Conservation (phyloP, 2,329 filamentous ascomycete genomes). For the Sarocladium strictum region DNA sequence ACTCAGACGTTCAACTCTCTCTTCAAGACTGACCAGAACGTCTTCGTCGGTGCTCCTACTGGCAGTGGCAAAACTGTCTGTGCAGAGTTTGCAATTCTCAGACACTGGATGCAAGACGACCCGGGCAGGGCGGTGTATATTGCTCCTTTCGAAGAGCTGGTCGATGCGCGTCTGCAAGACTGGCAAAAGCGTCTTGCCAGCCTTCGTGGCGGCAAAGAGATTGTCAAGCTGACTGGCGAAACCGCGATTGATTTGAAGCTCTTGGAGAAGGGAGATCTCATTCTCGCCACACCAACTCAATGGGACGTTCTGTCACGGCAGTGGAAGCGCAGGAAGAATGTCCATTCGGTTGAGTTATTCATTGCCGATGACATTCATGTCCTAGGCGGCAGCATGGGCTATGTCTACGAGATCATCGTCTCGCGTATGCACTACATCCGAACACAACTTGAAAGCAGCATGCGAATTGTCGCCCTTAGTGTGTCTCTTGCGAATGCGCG, state of each 20-base stretch:
- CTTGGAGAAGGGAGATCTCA: slow-evolving; percentile 78
- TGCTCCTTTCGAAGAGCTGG: slow-evolving; percentile 87
- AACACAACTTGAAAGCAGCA: slow-evolving; percentile 73
- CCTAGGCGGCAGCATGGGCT: slow-evolving; percentile 78
- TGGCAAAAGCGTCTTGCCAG: slow-evolving; percentile 74
- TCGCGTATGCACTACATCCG: slow-evolving; percentile 97
- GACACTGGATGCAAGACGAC: slow-evolving; percentile 63
- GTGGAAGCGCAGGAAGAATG: slow-evolving; percentile 94
- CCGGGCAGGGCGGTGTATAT: slow-evolving; percentile 82
- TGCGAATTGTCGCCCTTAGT: slow-evolving; percentile 84
- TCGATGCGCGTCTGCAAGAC: slow-evolving; percentile 74
- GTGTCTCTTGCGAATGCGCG: slow-evolving; percentile 90
- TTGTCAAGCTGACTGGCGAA: slow-evolving; percentile 91
- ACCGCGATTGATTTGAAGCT: slow-evolving; percentile 85
- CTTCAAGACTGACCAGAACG: slow-evolving; percentile 86
- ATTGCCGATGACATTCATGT: slow-evolving; percentile 95
- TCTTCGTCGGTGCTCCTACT: slow-evolving; percentile 86
- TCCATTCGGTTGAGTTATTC: slow-evolving; percentile 83
- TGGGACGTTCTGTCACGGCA: slow-evolving; percentile 96
- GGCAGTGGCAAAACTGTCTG: slow-evolving; percentile 97
- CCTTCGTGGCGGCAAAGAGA: slow-evolving; percentile 75
- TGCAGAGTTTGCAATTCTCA: slow-evolving; percentile 86
- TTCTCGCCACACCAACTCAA: slow-evolving; percentile 86
- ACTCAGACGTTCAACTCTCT: slow-evolving; percentile 95
- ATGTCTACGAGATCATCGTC: slow-evolving; percentile 93